Conservation (phyloP, 2,329 filamentous ascomycete species). For the Exophiala aquamarina region DNA sequence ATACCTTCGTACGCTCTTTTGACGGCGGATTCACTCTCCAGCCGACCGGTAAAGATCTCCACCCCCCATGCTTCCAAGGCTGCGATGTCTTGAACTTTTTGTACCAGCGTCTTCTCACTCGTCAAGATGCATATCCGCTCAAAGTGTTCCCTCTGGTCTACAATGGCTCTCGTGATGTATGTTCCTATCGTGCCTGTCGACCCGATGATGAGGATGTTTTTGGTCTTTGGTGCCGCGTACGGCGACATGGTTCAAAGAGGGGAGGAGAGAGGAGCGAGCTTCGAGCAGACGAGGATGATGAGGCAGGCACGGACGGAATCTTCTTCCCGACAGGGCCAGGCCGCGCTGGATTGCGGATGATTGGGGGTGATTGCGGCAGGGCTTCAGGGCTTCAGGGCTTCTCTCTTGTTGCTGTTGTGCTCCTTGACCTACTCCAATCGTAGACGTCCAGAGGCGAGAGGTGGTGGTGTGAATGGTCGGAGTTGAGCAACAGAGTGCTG, state of each 20-base stretch:
- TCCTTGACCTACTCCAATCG: background rate
- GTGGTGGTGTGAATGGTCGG: constrained; percentile 4
- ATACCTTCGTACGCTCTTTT: constrained; percentile 55
- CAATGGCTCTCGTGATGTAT: constrained; percentile 52
- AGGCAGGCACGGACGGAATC: background rate
- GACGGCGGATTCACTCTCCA: constrained; percentile 54
- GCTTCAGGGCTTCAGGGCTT: too few relatives aligned
- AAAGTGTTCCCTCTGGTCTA: constrained; percentile 47
- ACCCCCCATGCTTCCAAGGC: constrained; percentile 48
- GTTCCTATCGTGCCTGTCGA: constrained; percentile 54
- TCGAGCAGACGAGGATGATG: too few relatives aligned
- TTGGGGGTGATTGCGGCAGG: background rate
- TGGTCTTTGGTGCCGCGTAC: constrained; percentile 23
- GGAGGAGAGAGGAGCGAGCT: background rate
- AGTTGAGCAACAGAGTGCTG: constrained; percentile 17
- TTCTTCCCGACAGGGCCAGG: background rate
- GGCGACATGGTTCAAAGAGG: constrained; percentile 18
- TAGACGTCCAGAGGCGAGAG: background rate
- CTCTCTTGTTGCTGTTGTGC: background rate
- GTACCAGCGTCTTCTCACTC: constrained; percentile 50
- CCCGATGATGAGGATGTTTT: constrained; percentile 54
- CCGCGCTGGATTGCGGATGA: background rate
- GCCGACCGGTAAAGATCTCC: constrained; percentile 57
- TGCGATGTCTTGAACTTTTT: constrained; percentile 52
- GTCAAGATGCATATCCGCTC: constrained; percentile 58